Conservation (phyloP, 345 rosid species). For the Euphorbia lathyris region DNA sequence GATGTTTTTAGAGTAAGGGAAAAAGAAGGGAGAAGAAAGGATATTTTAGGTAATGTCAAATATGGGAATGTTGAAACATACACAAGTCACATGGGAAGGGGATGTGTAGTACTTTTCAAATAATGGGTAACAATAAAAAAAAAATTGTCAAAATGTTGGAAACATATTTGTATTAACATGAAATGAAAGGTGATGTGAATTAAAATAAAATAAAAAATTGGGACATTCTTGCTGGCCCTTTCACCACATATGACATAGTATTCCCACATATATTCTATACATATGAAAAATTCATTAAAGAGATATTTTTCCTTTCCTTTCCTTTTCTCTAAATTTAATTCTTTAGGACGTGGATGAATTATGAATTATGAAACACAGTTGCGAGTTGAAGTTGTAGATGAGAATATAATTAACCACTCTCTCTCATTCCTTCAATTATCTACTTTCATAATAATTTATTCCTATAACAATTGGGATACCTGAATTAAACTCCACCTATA, state of each 20-base stretch:
- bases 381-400: constrained; percentile 23
- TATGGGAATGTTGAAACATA: neutral
- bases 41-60: neutral
- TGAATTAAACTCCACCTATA: too few relatives aligned
- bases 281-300: neutral
- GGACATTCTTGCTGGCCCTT: constrained; percentile 24
- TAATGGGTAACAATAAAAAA: neutral
- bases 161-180: too few relatives aligned
- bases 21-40: neutral
- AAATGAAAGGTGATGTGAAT: too few relatives aligned
- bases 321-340: neutral
- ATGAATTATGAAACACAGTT: neutral
- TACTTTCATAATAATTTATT: neutral
- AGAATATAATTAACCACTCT: constrained; percentile 33
- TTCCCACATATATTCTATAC: neutral
- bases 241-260: constrained; percentile 23
- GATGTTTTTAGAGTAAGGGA: neutral
- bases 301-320: too few relatives aligned
- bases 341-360: constrained; percentile 29
- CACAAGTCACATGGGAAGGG: constrained; percentile 19
- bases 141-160: too few relatives aligned
- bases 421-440: neutral
- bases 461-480: too few relatives aligned
- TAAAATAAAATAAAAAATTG: too few relatives aligned
- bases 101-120: constrained; percentile 1